A percentile compares a stretch with the other conserved stretches of the same genome.
Conservation (phyloP, 805 yeast species). For the Candida manassasensis region DNA sequence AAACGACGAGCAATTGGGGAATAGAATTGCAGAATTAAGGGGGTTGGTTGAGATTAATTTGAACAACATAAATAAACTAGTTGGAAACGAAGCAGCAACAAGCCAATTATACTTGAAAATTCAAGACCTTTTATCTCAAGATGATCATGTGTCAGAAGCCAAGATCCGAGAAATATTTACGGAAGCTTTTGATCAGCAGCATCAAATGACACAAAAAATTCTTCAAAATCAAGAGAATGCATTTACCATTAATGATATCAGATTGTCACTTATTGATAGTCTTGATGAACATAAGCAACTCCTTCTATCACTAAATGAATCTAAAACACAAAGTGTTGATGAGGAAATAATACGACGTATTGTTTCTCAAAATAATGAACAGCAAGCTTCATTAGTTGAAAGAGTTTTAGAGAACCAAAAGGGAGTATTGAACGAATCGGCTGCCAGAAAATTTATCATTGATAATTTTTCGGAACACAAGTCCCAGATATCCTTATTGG, state of each 20-base stretch:
- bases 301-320: background rate
- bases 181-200: background rate
- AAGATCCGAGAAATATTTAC: background rate
- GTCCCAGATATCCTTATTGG: background rate
- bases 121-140: background rate
- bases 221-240: background rate
- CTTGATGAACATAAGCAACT: background rate
- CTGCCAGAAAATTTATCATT: background rate
- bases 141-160: background rate
- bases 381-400: background rate
- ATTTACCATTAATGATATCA: background rate
- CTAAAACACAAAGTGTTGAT: background rate
- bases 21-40: background rate
- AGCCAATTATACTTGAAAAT: background rate
- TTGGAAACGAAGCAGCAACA: background rate
- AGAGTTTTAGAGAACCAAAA: background rate
- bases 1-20: background rate
- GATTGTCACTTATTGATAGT: background rate
- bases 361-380: background rate
- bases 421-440: background rate
- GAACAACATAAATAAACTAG: background rate
- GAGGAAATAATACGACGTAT: background rate
- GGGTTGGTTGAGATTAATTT: background rate
- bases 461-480: slow-evolving; percentile 1
- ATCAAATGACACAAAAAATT: background rate